Conservation (phyloP, 2,329 filamentous ascomycete genomes). For the Fusarium mangiferae region DNA sequence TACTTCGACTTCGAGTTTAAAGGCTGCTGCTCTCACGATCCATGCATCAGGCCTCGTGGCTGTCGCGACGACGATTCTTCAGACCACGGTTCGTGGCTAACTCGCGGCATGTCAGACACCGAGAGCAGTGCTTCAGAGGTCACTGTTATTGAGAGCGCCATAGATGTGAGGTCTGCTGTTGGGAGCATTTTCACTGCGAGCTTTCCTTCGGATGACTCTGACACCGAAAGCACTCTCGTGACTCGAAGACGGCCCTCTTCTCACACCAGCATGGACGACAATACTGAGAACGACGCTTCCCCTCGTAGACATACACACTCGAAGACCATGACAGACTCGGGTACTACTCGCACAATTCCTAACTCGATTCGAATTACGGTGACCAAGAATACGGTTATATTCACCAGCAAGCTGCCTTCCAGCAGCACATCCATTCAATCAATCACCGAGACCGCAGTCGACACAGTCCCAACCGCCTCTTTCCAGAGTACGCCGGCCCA, state of each 20-base stretch:
- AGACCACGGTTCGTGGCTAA: neutral
- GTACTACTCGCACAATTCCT: constrained; percentile 50
- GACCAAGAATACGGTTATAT: constrained; percentile 49
- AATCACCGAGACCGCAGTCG: constrained; percentile 6
- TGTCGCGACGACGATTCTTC: neutral
- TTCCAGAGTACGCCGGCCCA: constrained; percentile 10
- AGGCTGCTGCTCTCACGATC: constrained; percentile 59
- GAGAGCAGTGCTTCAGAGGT: neutral
- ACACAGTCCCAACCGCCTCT: constrained; percentile 11
- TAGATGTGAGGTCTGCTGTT: neutral
- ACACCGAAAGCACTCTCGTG: neutral
- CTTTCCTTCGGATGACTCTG: neutral
- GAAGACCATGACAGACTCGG: constrained; percentile 50
- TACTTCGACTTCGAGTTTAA: constrained; percentile 46
- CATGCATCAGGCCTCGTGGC: constrained; percentile 49
- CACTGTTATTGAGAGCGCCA: neutral
- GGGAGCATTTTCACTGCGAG: neutral
- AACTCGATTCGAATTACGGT: constrained; percentile 50
- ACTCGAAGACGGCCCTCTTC: neutral
- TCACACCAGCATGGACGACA: neutral
- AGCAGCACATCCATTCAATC: constrained; percentile 11
- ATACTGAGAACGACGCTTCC: neutral
- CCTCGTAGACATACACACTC: constrained; percentile 5
- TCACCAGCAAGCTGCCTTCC: constrained; percentile 41
- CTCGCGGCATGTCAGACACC: constrained; percentile 2